Conservation (phyloP, 169 alveolate genomes). For the Cardiosporidium cionae region DNA sequence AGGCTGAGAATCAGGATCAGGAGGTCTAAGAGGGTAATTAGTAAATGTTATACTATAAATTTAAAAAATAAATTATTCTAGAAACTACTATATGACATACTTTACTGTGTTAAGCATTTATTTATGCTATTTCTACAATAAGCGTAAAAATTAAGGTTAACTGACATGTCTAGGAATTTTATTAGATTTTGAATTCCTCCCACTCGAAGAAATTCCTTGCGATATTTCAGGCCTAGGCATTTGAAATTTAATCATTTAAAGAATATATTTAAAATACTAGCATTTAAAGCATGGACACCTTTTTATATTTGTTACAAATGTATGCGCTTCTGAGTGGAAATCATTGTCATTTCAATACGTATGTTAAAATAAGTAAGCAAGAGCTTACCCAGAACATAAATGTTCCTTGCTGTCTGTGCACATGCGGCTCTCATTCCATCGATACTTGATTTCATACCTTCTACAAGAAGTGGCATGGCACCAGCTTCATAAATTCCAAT, state of each 20-base stretch:
- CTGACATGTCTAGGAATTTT: conserved; percentile 42
- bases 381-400: conserved; percentile 61
- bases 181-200: conserved; percentile 72
- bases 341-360: neutral
- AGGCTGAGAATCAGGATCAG: conserved; percentile 53
- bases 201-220: conserved; percentile 65
- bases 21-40: conserved; percentile 30
- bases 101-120: neutral
- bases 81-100: neutral
- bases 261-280: too few relatives aligned
- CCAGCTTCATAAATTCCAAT: conserved; percentile 72
- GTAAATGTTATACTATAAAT: neutral
- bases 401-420: conserved; percentile 79
- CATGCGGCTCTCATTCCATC: conserved; percentile 83
- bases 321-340: neutral
- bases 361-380: neutral
- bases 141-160: neutral
- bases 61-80: neutral
- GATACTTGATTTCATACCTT: conserved; percentile 68
- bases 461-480: conserved; percentile 66
- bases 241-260: too few relatives aligned
- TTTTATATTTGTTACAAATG: neutral
- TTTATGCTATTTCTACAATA: neutral
- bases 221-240: conserved; percentile 53
- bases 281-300: too few relatives aligned